A percentile compares a stretch with the other conserved stretches of the same genome.
Conservation (phyloP, 1,284 basidiomycete species). For the Volvariella volvacea region DNA sequence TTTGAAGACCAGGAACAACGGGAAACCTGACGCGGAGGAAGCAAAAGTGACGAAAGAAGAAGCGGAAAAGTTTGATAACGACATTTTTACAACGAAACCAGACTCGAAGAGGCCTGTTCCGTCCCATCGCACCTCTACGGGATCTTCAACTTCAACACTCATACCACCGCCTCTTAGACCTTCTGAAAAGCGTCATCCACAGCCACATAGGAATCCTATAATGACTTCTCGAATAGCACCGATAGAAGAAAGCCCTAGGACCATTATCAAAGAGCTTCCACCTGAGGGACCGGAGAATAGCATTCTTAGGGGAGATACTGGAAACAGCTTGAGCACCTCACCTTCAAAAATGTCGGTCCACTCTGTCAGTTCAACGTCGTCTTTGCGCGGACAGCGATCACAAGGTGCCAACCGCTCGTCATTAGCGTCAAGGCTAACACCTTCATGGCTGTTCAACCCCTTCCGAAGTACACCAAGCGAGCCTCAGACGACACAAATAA, state of each 20-base stretch:
- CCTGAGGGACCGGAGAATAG: conserved; percentile 30
- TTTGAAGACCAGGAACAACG: conserved; percentile 23
- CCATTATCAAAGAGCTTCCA: conserved; percentile 41
- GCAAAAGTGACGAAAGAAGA: conserved; percentile 36
- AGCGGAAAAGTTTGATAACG: conserved; percentile 65
- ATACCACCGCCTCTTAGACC: conserved; percentile 27
- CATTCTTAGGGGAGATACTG: conserved; percentile 24
- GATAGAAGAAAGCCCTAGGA: conserved; percentile 64
- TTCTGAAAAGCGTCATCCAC: conserved; percentile 28
- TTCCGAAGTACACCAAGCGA: conserved; percentile 59
- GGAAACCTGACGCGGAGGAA: conserved; percentile 19
- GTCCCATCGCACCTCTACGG: conserved; percentile 17
- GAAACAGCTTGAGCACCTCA: conserved; percentile 45
- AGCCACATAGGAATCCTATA: conserved; percentile 36
- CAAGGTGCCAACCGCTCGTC: conserved; percentile 15
- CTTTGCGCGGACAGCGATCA: conserved; percentile 21
- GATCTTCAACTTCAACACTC: conserved; percentile 11
- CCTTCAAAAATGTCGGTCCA: conserved; percentile 65
- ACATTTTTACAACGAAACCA: conserved; percentile 49
- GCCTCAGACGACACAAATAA: conserved; percentile 49
- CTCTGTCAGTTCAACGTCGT: conserved; percentile 40
- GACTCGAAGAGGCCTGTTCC: conserved; percentile 32
- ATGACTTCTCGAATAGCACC: conserved; percentile 40
- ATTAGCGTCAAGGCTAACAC: conserved; percentile 54
- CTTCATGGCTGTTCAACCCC: conserved; percentile 70